Percentiles rank a stretch among this genome's conserved stretches.
These are phyloP conservation scores for Coemansia sp. DNA, from an alignment of 192 early-diverging fungal genomes.

Conservation along the genomic window DNA sequence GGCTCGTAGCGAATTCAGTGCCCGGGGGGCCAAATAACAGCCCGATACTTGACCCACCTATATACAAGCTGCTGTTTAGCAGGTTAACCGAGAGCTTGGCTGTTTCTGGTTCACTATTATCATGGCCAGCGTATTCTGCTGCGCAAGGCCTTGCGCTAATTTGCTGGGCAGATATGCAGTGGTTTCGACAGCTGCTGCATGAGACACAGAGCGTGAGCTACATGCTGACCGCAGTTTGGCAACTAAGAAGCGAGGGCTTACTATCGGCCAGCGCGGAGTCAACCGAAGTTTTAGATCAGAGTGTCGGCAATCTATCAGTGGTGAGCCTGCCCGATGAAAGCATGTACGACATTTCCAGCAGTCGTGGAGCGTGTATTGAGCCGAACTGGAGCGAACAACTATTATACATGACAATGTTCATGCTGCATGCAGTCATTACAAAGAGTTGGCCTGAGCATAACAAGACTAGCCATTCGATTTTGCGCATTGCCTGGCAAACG, in stretches of 20 bases:
- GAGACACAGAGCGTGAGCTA: constrained; percentile 29
- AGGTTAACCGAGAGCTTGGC: constrained; percentile 9
- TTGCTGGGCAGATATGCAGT: constrained; percentile 15
- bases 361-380: not conserved
- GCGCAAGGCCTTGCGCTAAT: constrained; percentile 22
- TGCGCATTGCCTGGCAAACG: constrained; percentile 21
- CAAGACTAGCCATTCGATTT: not conserved
- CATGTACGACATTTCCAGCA: constrained; percentile 19
- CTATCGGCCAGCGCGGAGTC: not conserved
- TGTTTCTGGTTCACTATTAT: not conserved
- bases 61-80: constrained; percentile 32
- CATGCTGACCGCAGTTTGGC: constrained; percentile 14
- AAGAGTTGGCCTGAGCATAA: not conserved
- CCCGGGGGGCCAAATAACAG: not conserved
- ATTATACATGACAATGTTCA: constrained; percentile 9
- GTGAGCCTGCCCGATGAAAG: constrained; percentile 46
- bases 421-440: constrained; percentile 10
- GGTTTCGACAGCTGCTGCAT: constrained; percentile 27
- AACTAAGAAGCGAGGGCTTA: not conserved
- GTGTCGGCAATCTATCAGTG: constrained; percentile 30
- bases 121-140: constrained; percentile 8
- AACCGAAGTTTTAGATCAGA: constrained; percentile 20
- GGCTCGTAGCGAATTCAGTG: constrained; percentile 26
- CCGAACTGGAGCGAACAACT: constrained; percentile 3
- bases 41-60: constrained; percentile 15